Evolutionary conservation across 2,329 filamentous ascomycete species (phyloP), one percentile per base, ranked within the genome.

Genomic region (Coniochaeta sp.): DNA sequence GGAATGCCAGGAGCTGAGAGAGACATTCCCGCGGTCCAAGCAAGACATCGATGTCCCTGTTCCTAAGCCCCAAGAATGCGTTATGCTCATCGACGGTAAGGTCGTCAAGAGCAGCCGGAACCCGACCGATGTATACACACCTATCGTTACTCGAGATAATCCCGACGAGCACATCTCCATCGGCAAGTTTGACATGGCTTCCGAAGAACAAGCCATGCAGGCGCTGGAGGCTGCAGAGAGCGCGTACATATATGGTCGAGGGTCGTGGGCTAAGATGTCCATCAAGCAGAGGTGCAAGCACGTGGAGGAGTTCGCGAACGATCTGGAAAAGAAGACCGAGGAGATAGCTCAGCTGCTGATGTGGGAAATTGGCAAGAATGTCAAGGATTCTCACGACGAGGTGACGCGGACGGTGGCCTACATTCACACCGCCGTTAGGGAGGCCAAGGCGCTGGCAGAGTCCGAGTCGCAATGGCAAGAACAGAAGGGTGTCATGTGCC

Each of bases 361-460:
- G 54, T 56, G 54, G 54, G 54, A 56, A 12, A 56, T 56, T 12
- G 30, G 54, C 28, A 56, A 56, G 54, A 56, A 22, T 8, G 28
- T 38, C 10, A 56, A 56, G 34, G 54, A 56, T 10, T 4, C 28
- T 5, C 28, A 56, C n/a, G 17, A 19, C 30, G 54, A 56, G 54
- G 54, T 56, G n/a, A 56, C 54, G 30, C 30, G 54, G 22, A 56
- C 54, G 54, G 54, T 56, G 54, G 30, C 28, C 17, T 56, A 56
- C 30, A 56, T 56, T n/a, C 54, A 56, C 19, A 56, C 54, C 30
- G 54, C 54, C 30, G 10, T 36, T 32, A 34, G 38, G 30, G 54
- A 56, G n/a, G 54, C 54, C 17, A 56, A 38, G 30, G 54, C 17
- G 19, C 34, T 56, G 19, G 28, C 32, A 7, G 30, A 36, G 30